These are phyloP conservation scores for Carnegiea gigantea DNA, from an alignment of 179 eudicot species.

Conservation along the genomic window DNA sequence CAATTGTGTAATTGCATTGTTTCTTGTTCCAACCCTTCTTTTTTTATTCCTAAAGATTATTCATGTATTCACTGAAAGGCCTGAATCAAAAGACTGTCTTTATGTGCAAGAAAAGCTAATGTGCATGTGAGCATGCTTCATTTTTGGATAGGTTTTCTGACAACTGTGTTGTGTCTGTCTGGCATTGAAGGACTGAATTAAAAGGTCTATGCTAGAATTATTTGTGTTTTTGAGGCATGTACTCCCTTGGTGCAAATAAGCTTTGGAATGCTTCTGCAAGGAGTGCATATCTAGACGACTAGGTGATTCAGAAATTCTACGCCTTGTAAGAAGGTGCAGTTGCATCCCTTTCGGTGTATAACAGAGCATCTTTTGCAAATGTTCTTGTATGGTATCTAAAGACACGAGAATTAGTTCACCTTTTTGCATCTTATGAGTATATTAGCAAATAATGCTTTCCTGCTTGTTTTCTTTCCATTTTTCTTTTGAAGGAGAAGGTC, in stretches of 20 bases:
- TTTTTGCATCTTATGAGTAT: too few relatives aligned
- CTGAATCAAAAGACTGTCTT: neutral
- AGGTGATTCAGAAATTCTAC: neutral
- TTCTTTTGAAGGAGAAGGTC: neutral
- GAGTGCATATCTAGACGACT: neutral
- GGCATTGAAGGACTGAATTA: neutral
- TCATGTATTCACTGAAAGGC: neutral
- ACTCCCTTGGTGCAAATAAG: neutral
- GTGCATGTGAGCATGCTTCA: neutral
- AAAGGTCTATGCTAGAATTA: neutral
- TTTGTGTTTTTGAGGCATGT: neutral
- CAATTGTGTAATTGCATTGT: neutral
- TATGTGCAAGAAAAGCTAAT: neutral
- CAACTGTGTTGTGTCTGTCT: conserved; percentile 1
- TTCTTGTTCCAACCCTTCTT: neutral
- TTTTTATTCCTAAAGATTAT: too few relatives aligned
- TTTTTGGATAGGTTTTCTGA: neutral
- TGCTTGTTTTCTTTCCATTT: neutral
- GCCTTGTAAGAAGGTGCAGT: neutral
- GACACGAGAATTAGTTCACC: too few relatives aligned
- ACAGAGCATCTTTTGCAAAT: too few relatives aligned
- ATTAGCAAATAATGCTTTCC: neutral
- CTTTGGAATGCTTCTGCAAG: neutral
- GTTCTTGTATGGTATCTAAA: too few relatives aligned
- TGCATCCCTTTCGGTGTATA: too few relatives aligned